A percentile compares a stretch with the other conserved stretches of the same genome.
Evolutionary conservation across 768 basidiomycete genomes (phyloP).

Genomic region (Termitomyces sp.): DNA sequence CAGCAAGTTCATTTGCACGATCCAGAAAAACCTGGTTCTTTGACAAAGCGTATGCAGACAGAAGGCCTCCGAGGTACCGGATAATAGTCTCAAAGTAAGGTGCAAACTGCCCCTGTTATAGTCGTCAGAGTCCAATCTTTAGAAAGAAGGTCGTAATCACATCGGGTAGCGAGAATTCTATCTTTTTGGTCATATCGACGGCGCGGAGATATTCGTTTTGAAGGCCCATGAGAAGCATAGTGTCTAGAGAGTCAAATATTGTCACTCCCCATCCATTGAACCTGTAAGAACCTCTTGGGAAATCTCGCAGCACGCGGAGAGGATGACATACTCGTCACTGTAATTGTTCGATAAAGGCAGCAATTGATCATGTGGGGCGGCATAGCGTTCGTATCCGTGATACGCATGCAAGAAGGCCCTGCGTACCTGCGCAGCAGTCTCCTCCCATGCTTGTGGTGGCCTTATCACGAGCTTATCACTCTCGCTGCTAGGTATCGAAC

Average conservation of each 20-base stretch:
- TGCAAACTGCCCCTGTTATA: conserved; percentile 22
- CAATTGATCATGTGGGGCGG: conserved; percentile 62
- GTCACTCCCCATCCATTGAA: conserved; percentile 83
- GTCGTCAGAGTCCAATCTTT: not conserved
- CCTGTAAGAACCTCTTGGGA: conserved; percentile 25
- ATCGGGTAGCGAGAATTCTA: conserved; percentile 42
- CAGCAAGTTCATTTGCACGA: conserved; percentile 75
- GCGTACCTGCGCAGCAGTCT: conserved; percentile 51
- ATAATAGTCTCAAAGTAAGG: conserved; percentile 87
- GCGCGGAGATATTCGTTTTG: conserved; percentile 65
- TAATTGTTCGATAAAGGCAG: conserved; percentile 41
- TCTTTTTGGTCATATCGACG: conserved; percentile 42
- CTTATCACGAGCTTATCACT: conserved; percentile 8
- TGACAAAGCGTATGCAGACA: conserved; percentile 79
- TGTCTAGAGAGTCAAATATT: conserved; percentile 79
- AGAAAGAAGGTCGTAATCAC: conserved; percentile 23
- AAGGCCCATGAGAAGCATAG: conserved; percentile 78
- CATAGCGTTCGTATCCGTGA: conserved; percentile 54
- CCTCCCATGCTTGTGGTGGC: conserved; percentile 39
- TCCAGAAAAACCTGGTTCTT: conserved; percentile 54
- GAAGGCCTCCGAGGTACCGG: conserved; percentile 82
- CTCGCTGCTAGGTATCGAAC: conserved; percentile 1
- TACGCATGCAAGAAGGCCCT: conserved; percentile 66
- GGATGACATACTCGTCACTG: conserved; percentile 43
- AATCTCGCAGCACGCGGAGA: not conserved